Base-by-base conservation (phyloP, 2,329 filamentous ascomycete species). In the Monosporascus sp. region DNA sequence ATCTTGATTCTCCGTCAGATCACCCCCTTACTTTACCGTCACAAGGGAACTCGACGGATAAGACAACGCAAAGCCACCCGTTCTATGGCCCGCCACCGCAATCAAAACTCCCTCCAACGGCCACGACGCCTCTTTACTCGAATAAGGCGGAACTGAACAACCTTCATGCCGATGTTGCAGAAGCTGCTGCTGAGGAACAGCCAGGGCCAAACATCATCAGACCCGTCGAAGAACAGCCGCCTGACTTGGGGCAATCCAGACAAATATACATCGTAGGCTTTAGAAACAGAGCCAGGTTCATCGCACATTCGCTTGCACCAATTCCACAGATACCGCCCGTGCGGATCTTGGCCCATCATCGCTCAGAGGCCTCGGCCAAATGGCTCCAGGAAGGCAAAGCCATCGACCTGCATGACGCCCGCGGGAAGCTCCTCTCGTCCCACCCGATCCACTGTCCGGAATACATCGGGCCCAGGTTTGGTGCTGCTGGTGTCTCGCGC, bases 271-370 rank as follows among this genome's bases (percentile, higher is more conserved):
- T 91, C 15, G 65, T 89, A 20, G 87, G 88, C 17, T 72, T 81
- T 36, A 85, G 83, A 43, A 81, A 79, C 60, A 74, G 87, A 41
- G 87, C 86, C 25, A 81, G 77, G 56, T 81, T 88, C 55, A 71
- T 90, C 49, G 86, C 86, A 14, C 84, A 89, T 67, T 79, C 82
- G 25, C 69, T 91, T 39, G 77, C 80, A 35, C 74, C 76, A 8
- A 71, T 83, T 15, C 74, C 77, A 7, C 74, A 80, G 52, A 77
- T 83, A 15, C 85, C 85, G n/a, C 81, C 84, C 0, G 73, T 89
- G 25, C 83, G 81, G 5, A 70, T 90, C 25, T 69, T 90, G 17
- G 74, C 87, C 55, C 82, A 86, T 59, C 72, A 75, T 27, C 9
- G 14, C 37, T 68, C 69, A 37, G 62, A 67, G 3, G 58, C 73